Evolutionary conservation across 2,329 filamentous ascomycete species (phyloP), one percentile per base, ranked within the genome.

Genomic region (Exserohilum turcica): DNA sequence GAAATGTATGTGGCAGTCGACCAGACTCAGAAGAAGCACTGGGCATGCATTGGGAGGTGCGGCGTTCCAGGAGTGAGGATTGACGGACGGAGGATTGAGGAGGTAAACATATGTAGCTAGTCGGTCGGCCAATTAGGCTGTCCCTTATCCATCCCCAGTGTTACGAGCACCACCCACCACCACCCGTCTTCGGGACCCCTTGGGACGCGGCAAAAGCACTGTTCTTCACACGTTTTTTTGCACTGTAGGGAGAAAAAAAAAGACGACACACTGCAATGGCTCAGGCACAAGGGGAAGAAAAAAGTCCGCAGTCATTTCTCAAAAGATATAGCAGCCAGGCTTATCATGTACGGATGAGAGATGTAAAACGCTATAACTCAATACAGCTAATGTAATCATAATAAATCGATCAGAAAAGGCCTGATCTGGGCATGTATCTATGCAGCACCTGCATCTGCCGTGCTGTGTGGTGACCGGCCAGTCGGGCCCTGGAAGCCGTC

Each of bases 101-200:
- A 68, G 62, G 68, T 72, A 69, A 68, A 73, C 70, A 72, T 64
- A 61, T 66, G 55, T 55, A 68, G 67, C 67, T 69, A 73, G 67
- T 66, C 64, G 63, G 65, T 65, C 61, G 65, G 58, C 69, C 68
- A 72, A 74, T 72, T 67, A 70, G 66, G 64, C 70, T 65, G 65
- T 61, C 47, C 61, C 66, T 62, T 62, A 63, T 71, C 64, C 42
- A 35, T 64, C 46, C 52, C 58, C 60, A 64, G 66, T 69, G 55
- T 66, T 54, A 70, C 70, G 59, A 71, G 65, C 62, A 62, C 64
- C 63, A 70, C 66, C 62, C 62, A 70, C 66, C 62, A 62, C 63
- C 64, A 64, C 67, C 57, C 68, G 66, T 67, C 64, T 63, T 24
- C 21, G 21, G 21, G 55, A 56, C 42, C 50, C 33, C 18, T 35